A percentile compares a stretch with the other conserved stretches of the same genome.
Evolutionary conservation across 768 basidiomycete genomes (phyloP).

Genomic region (Tulasnella sp.): DNA sequence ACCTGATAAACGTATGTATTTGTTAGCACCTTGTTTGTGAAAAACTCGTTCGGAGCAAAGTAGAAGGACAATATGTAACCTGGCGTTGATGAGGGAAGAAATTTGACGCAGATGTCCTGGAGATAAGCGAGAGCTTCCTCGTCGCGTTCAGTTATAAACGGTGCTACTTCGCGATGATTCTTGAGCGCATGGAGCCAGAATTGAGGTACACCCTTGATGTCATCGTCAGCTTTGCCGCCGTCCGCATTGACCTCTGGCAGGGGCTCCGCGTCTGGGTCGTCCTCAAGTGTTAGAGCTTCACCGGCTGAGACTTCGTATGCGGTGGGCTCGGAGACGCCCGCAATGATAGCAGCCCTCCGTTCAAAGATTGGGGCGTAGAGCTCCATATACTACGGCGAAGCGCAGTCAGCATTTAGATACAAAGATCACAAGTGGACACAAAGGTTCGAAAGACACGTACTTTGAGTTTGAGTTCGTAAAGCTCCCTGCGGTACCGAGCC

Average conservation of each 20-base stretch:
- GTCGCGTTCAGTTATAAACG: conserved; percentile 90
- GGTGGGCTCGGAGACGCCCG: conserved; percentile 61
- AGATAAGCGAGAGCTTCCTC: conserved; percentile 75
- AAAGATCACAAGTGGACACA: no score
- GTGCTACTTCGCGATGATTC: conserved; percentile 76
- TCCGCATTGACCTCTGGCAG: conserved; percentile 19
- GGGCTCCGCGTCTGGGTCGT: conserved; percentile 36
- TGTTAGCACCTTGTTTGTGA: conserved; percentile 68
- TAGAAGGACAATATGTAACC: conserved; percentile 83
- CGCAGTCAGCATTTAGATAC: neutral
- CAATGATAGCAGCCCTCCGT: conserved; percentile 74
- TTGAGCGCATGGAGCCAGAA: conserved; percentile 97
- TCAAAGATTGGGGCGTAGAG: conserved; percentile 62
- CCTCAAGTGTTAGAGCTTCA: conserved; percentile 56
- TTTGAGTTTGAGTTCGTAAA: conserved; percentile 92
- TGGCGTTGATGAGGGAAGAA: conserved; percentile 44
- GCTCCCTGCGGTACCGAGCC: conserved; percentile 89
- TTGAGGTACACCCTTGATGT: conserved; percentile 60
- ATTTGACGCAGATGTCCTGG: conserved; percentile 67
- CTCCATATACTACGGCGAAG: conserved; percentile 26
- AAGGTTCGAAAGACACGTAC: conserved; percentile 30
- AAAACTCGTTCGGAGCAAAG: conserved; percentile 77
- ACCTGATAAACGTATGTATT: conserved; percentile 86
- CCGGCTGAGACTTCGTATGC: conserved; percentile 75
- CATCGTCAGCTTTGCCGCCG: conserved; percentile 20